These are phyloP conservation scores for Suhomyces chickasaworum DNA, from an alignment of 1,139 yeast species.

Conservation along the genomic window DNA sequence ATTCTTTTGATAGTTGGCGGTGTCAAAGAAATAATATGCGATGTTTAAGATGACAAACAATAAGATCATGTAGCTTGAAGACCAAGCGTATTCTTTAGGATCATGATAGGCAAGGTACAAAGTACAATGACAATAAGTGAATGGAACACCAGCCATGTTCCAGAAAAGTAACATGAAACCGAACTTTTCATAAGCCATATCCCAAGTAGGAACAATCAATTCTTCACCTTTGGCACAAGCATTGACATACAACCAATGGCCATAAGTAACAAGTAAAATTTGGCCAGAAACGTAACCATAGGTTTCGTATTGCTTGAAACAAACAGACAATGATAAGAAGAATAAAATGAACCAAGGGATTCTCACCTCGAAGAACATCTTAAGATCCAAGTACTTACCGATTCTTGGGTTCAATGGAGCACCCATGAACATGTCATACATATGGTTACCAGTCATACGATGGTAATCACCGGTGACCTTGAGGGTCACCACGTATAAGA, in stretches of 20 bases:
- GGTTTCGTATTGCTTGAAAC: slow-evolving; percentile 73
- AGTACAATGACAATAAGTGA: slow-evolving; percentile 94
- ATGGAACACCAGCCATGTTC: slow-evolving; percentile 99
- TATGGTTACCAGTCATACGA: slow-evolving; percentile 86
- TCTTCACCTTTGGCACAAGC: slow-evolving; percentile 99
- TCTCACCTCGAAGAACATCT: slow-evolving; percentile 97
- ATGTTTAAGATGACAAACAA: slow-evolving; percentile 58
- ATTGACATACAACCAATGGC: slow-evolving; percentile 93
- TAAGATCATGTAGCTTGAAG: slow-evolving; percentile 56
- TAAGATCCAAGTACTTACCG: slow-evolving; percentile 82
- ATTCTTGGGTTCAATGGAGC: slow-evolving; percentile 95
- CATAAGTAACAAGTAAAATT: slow-evolving; percentile 70
- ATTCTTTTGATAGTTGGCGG: slow-evolving; percentile 94
- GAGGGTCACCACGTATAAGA: slow-evolving; percentile 64
- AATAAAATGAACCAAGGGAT: slow-evolving; percentile 93
- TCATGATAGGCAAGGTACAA: slow-evolving; percentile 78
- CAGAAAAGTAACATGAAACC: slow-evolving; percentile 98
- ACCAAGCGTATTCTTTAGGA: slow-evolving; percentile 79
- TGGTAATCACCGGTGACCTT: slow-evolving; percentile 72
- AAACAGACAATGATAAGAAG: slow-evolving; percentile 74
- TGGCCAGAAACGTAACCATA: slow-evolving; percentile 83
- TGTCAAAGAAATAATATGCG: slow-evolving; percentile 92
- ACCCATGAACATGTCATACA: slow-evolving; percentile 95
- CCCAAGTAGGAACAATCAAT: slow-evolving; percentile 97
- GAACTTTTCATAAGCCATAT: slow-evolving; percentile 97